These are phyloP conservation scores for Phialocephala sp. DNA, from an alignment of 2,329 filamentous ascomycete genomes.

Conservation along the genomic window DNA sequence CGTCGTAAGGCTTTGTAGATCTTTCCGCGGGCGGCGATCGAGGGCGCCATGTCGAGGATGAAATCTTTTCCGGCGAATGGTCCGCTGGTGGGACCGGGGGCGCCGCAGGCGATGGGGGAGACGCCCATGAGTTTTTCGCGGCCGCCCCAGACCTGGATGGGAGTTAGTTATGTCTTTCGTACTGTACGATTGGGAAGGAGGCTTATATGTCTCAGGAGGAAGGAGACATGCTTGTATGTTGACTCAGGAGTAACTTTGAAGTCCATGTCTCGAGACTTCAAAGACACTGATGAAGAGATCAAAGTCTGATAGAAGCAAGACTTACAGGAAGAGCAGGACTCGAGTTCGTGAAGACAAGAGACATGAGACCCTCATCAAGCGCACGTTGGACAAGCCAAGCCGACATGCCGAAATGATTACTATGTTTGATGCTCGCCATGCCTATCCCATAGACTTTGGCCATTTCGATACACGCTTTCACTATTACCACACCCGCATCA, in stretches of 20 bases:
- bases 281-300: no score
- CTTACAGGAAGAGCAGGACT: conserved; percentile 40
- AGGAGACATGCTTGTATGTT: no score
- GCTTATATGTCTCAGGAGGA: no score
- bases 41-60: conserved; percentile 77
- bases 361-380: conserved; percentile 72
- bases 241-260: no score
- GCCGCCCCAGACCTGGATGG: conserved; percentile 40
- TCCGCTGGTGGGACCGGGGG: conserved; percentile 59
- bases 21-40: conserved; percentile 72
- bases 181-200: no score
- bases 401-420: conserved; percentile 84
- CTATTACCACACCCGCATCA: conserved; percentile 70
- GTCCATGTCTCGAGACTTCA: no score
- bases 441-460: conserved; percentile 72
- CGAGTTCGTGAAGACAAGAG: conserved; percentile 46
- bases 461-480: conserved; percentile 65
- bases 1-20: conserved; percentile 72
- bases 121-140: conserved; percentile 43
- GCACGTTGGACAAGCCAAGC: conserved; percentile 83
- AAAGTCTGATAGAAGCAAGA: no score
- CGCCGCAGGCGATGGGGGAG: conserved; percentile 61
- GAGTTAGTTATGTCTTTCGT: no score
- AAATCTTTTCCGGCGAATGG: conserved; percentile 54
- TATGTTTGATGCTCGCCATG: conserved; percentile 76